Evolutionary conservation across 2,329 filamentous ascomycete species (phyloP).

Genomic region (Acrocalymma vagum): DNA sequence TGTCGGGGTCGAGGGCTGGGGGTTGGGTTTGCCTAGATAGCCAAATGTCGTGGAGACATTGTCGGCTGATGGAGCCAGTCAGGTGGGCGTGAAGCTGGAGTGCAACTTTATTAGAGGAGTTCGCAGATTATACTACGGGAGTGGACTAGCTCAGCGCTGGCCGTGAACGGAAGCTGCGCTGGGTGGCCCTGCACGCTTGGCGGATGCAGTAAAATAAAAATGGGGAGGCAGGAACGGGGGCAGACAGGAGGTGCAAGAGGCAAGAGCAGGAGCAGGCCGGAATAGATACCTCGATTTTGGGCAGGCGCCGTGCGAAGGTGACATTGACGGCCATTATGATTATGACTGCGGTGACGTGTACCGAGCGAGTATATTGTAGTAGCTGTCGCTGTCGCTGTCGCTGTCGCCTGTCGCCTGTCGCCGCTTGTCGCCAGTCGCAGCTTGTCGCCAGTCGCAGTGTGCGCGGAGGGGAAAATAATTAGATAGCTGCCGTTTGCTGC

Average conservation of each 20-base stretch:
- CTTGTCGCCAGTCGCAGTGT: too few relatives aligned
- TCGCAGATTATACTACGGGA: too few relatives aligned
- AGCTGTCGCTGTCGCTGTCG: conserved; percentile 32
- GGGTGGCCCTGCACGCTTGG: conserved; percentile 23
- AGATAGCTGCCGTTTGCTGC: too few relatives aligned
- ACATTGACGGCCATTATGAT: conserved; percentile 31
- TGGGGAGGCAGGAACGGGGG: conserved; percentile 27
- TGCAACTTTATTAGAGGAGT: conserved; percentile 19
- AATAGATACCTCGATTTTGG: conserved; percentile 53
- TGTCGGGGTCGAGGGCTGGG: conserved; percentile 60
- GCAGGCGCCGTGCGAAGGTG: conserved; percentile 45
- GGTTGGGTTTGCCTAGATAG: conserved; percentile 61
- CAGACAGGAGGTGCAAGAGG: too few relatives aligned
- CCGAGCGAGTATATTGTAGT: too few relatives aligned
- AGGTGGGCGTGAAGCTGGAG: conserved; percentile 80
- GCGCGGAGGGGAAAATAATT: too few relatives aligned
- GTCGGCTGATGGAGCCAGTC: conserved; percentile 77
- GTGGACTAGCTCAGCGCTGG: too few relatives aligned
- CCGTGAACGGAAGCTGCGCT: conserved; percentile 37
- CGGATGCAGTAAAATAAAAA: conserved; percentile 7
- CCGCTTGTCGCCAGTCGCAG: too few relatives aligned
- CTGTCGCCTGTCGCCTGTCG: too few relatives aligned
- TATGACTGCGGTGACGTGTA: too few relatives aligned
- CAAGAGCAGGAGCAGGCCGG: too few relatives aligned
- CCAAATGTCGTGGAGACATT: conserved; percentile 80